phyloP scores from a whole-genome alignment of 2,329 filamentous ascomycete genomes.

The Xylaria sp. region DNA sequence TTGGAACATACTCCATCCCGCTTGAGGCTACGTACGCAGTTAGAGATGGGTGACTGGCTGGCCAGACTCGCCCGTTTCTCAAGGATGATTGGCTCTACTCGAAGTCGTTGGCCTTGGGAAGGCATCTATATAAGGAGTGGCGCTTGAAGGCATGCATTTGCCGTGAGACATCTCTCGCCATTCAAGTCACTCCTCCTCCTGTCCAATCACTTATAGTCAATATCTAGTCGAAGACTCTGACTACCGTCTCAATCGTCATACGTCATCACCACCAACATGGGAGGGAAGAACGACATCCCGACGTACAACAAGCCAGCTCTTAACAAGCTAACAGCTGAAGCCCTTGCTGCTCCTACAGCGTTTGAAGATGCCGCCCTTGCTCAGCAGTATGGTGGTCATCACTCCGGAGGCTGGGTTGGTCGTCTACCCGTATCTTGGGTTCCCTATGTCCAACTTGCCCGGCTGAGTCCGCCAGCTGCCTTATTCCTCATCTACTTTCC shows the following conservation, averaged over 20 bases:
- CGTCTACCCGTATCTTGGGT: conserved; percentile 42
- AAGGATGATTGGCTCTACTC: conserved; percentile 1
- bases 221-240: background rate
- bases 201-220: background rate
- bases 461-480: conserved; percentile 41
- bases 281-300: conserved; percentile 8
- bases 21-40: background rate
- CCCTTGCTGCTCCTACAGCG: background rate
- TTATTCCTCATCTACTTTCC: conserved; percentile 44
- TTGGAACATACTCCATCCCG: background rate
- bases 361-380: conserved; percentile 32
- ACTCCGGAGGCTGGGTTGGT: conserved; percentile 41
- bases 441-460: conserved; percentile 42
- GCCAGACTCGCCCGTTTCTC: background rate
- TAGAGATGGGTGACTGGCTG: conserved; percentile 3
- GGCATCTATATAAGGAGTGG: conserved; percentile 10
- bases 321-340: conserved; percentile 19
- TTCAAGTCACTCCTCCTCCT: background rate
- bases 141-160: background rate
- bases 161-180: background rate
- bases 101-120: background rate
- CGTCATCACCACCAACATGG: conserved; percentile 15
- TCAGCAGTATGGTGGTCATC: conserved; percentile 42
- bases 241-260: background rate
- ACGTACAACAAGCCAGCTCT: conserved; percentile 26